These are phyloP conservation scores for Pilasporangium apinafurcum DNA, from an alignment of 352 stramenopile genomes.

Conservation along the genomic window DNA sequence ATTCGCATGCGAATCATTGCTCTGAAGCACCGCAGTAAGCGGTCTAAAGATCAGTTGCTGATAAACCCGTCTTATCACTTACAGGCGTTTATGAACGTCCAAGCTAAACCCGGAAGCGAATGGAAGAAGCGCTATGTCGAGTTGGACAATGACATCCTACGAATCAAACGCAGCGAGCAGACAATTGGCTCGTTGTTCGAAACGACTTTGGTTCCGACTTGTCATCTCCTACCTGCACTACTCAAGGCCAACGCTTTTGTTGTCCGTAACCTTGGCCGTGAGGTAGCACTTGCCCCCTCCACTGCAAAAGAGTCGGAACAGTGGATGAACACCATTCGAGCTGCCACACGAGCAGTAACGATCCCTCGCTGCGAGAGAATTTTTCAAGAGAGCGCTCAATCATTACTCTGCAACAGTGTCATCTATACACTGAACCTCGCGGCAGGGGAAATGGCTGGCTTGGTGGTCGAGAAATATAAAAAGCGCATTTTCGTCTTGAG, in stretches of 20 bases:
- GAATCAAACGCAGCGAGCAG: conserved; percentile 55
- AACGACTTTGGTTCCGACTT: conserved; percentile 44
- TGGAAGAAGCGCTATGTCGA: conserved; percentile 65
- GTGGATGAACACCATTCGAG: conserved; percentile 40
- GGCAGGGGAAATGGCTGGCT: conserved; percentile 11
- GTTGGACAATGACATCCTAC: conserved; percentile 55
- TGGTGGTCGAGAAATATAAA: conserved; percentile 51
- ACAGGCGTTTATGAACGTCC: conserved; percentile 53
- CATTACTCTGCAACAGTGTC: conserved; percentile 37
- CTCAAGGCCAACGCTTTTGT: conserved; percentile 54
- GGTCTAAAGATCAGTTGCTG: not conserved
- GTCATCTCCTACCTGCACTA: conserved; percentile 21
- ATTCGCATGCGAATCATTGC: conserved; percentile 62
- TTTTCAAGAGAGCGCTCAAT: conserved; percentile 44
- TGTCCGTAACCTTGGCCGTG: conserved; percentile 36
- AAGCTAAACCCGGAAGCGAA: conserved; percentile 25
- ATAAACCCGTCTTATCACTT: conserved; percentile 16
- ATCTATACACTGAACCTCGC: conserved; percentile 38
- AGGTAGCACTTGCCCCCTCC: conserved; percentile 38
- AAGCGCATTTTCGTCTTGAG: conserved; percentile 61
- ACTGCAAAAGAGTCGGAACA: conserved; percentile 27
- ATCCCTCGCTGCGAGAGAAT: conserved; percentile 28
- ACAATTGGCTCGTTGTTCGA: conserved; percentile 48
- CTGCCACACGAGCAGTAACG: conserved; percentile 14
- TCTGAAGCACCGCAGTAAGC: conserved; percentile 47